phyloP scores from a whole-genome alignment of 2,329 filamentous ascomycete species.

The Leptographium flavum region DNA sequence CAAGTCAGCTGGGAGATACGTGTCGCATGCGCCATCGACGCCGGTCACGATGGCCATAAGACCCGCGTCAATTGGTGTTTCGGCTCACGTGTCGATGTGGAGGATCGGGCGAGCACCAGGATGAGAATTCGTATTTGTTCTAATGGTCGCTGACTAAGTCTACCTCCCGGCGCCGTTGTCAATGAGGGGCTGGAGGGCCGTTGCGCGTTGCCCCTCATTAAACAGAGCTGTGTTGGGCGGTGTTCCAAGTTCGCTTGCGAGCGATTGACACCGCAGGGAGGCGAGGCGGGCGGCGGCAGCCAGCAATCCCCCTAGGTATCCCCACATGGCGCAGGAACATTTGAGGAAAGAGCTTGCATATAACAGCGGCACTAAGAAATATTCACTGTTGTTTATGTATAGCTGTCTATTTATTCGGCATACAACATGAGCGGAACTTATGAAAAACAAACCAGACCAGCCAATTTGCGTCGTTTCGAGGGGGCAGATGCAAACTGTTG shows the following conservation, averaged over 20 bases:
- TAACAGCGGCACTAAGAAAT: too few relatives aligned
- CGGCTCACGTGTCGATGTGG: too few relatives aligned
- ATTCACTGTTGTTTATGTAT: too few relatives aligned
- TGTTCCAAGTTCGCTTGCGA: background rate
- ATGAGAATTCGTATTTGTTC: too few relatives aligned
- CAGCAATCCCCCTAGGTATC: background rate
- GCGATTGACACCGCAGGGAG: background rate
- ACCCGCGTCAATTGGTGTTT: too few relatives aligned
- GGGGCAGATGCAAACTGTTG: background rate
- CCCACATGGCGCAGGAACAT: background rate
- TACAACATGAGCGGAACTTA: too few relatives aligned
- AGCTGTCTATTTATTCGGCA: too few relatives aligned
- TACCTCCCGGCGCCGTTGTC: too few relatives aligned
- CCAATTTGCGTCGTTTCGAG: background rate
- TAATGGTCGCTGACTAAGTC: too few relatives aligned
- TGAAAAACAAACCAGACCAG: too few relatives aligned
- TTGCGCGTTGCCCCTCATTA: slow-evolving; percentile 2
- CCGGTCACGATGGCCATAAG: too few relatives aligned
- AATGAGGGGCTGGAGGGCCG: slow-evolving; percentile 1
- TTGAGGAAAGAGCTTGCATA: background rate
- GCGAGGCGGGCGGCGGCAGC: background rate
- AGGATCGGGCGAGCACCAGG: too few relatives aligned
- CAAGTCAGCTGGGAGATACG: background rate
- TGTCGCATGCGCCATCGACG: slow-evolving; percentile 4
- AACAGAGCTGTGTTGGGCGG: background rate